phyloP scores from a whole-genome alignment of 305 asterid genomes.

The Solanum hybrid region DNA sequence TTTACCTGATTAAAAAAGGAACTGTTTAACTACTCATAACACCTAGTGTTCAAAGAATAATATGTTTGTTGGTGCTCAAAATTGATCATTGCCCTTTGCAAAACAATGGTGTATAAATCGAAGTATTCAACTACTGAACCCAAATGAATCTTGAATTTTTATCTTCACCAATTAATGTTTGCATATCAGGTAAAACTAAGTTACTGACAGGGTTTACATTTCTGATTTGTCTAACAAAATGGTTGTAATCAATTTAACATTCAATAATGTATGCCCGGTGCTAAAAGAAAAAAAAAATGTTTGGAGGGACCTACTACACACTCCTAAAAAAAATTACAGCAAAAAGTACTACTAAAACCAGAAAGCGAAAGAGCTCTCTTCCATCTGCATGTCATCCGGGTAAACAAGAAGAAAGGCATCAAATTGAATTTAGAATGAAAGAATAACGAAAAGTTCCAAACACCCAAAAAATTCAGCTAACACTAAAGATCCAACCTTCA shows the following conservation, averaged over 20 bases:
- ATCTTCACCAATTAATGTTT: not conserved
- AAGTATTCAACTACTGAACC: not conserved
- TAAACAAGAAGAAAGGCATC: not conserved
- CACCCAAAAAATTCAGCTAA: not conserved
- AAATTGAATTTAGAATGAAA: not conserved
- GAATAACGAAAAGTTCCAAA: not conserved
- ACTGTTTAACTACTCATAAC: not conserved
- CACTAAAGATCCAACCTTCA: not conserved
- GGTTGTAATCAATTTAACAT: not conserved
- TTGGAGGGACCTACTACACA: constrained; percentile 1
- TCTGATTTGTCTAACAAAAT: not conserved
- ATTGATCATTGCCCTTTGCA: not conserved
- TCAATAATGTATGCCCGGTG: not conserved
- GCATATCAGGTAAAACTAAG: not conserved
- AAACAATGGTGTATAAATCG: not conserved
- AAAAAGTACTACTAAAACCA: not conserved
- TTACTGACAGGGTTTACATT: not conserved
- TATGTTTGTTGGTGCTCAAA: not conserved
- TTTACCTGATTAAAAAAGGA: constrained; percentile 24
- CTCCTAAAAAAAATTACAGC: not conserved
- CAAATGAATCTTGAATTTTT: not conserved
- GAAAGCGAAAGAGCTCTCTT: not conserved
- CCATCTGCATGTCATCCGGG: not conserved
- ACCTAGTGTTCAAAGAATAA: not conserved
- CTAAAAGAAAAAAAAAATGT: not conserved